Base-by-base conservation (phyloP, 345 rosid species). In the Lagerstroemia speciosa region DNA sequence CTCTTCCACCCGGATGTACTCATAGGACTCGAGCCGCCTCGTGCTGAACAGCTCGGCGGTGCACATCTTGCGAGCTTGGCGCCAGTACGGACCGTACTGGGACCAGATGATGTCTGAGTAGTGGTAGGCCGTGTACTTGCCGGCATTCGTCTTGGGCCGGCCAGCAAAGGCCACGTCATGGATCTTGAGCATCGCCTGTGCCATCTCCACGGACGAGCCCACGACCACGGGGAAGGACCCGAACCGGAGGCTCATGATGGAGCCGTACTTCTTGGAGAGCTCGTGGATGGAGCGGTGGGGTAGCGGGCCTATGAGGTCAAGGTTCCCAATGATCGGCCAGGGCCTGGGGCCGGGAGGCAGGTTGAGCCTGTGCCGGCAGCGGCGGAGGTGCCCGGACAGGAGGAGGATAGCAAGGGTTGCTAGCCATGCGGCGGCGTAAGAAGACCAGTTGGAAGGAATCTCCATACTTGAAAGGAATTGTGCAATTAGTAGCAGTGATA, bases 301-400 rank as follows among this genome's bases (percentile, higher is more conserved):
- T 24, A 88, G 86, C 6, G 82, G 1, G 52, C 89, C 82, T 2
- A 88, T 84, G 30, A 86, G 84, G 77, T 89, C 74, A n/a, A 84
- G 91, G 79, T 86, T 89, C 65, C 94, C 89, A 14, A 89, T 83
- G 19, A 86, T 72, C 15, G 94, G 89, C 90, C 90, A 86, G 0
- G 87, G 78, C 64, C 78, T 86, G 14, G 93, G 90, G 0, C 91
- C 89, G 0, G 94, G 91, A 0, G 94, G 89, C 0, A 60, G 77
- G 72, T 84, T 84, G 68, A 77, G 79, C 41, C n/a, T n/a, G n/a
- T 72, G 80, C 0, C 71, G 68, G 43, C 80, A 78, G 32, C 76
- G 81, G 32, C 75, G 82, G 78, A 78, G 55, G 30, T 32, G 69
- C 48, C 73, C 64, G 70, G 82, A 64, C 65, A 84, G 71, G 69